Evolutionary conservation across 2,329 filamentous ascomycete genomes (phyloP), one percentile per base, ranked within the genome.

Genomic region (Hymenoscyphus scutula): DNA sequence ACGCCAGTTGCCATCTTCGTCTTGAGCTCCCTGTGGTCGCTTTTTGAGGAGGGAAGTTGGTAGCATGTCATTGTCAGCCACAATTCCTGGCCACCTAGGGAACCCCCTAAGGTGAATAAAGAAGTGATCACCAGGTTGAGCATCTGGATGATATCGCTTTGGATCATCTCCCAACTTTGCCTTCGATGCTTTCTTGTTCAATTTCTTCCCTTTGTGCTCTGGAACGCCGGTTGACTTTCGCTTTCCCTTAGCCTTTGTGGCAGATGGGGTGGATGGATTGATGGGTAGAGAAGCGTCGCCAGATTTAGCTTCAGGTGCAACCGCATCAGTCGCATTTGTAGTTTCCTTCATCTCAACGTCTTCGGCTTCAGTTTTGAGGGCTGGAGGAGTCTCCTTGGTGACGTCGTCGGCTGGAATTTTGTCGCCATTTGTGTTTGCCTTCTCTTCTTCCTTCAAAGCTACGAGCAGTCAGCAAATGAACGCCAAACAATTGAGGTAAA

Each of bases 11-110:
- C 94, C 94, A 76, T 98, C 94, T 25, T 85, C 79, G 63, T 90
- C 87, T 70, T 86, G 87, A 25, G 94, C 92, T 53, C 91, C 92
- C 59, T 96, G 91, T 8, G 94, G 95, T 65, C 95, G 89, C 54
- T 84, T 85, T 23, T 84, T 89, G 60, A 96, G 78, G 27, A 99
- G 84, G 15, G 83, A 86, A 62, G 87, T 82, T 1, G 95, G 94
- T 23, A 99, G 86, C 89, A 99, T 98, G 65, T 89, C 88, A 76
- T 99, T 94, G 74, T 97, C 92, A 75, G 91, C 95, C 70, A 99
- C 87, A 74, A 99, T 90, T 60, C 92, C 89, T 17, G 95, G 95
- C 95, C 95, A 99, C 45, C 91, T 89, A 34, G 95, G 91, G 77
- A 91, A 96, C 64, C 94, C 95, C 82, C 96, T 97, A 77, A 99